Percentiles rank a stretch among this genome's conserved stretches.
These are phyloP conservation scores for Cryptococcus sp. DNA, from an alignment of 1,284 basidiomycete species.

Conservation along the genomic window DNA sequence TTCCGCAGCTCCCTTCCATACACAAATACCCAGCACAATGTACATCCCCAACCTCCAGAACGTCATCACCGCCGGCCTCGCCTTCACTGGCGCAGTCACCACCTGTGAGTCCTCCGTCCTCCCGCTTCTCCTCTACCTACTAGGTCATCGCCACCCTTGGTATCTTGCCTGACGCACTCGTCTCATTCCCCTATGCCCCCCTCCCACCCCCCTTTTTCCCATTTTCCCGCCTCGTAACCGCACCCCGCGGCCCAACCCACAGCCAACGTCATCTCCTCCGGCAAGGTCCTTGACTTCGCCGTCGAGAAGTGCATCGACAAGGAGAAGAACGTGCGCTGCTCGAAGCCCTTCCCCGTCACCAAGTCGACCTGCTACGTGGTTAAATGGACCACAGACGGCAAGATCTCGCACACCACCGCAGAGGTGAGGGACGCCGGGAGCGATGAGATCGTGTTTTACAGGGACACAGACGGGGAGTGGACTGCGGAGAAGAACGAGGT, in stretches of 20 bases:
- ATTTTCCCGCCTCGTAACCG: neutral
- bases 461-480: constrained; percentile 49
- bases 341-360: constrained; percentile 45
- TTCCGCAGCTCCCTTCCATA: neutral
- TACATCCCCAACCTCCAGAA: constrained; percentile 44
- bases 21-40: constrained; percentile 23
- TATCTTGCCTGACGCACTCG: neutral
- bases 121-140: neutral
- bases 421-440: constrained; percentile 46
- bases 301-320: constrained; percentile 46
- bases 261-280: constrained; percentile 11
- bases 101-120: constrained; percentile 28
- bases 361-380: constrained; percentile 47
- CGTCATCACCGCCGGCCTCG: constrained; percentile 36
- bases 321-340: constrained; percentile 43
- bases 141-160: constrained; percentile 5
- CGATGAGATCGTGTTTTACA: constrained; percentile 46
- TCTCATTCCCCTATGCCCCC: neutral
- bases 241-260: neutral
- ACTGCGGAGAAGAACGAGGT: constrained; percentile 47
- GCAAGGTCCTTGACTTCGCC: constrained; percentile 41
- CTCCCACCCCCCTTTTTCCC: neutral
- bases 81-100: constrained; percentile 28
- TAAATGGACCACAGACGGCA: constrained; percentile 47
- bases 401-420: constrained; percentile 47